phyloP scores from a whole-genome alignment of 106 monocot species.

The Gastrodia elata region DNA sequence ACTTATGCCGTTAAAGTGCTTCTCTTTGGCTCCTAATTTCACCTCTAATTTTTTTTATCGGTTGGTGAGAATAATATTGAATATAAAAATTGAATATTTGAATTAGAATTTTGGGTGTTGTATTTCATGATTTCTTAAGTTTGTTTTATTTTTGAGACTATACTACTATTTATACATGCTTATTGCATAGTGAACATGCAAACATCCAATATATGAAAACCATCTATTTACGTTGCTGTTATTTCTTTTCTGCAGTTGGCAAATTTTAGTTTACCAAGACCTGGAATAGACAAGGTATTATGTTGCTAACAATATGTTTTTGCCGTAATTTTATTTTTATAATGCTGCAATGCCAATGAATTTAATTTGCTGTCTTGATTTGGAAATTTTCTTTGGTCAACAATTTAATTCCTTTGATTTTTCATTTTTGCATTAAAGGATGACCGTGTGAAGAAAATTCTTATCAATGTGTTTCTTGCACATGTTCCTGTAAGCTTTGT shows the following conservation, averaged over 20 bases:
- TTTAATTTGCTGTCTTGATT: not conserved
- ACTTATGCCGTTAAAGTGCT: not conserved
- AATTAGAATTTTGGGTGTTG: not conserved
- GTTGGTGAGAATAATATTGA: too few species aligned
- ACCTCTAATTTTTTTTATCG: too few species aligned
- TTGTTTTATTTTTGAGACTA: not conserved
- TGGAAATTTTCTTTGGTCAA: not conserved
- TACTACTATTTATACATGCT: not conserved
- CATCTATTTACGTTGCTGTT: not conserved
- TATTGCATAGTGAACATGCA: not conserved
- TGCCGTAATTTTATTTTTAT: not conserved
- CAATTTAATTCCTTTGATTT: not conserved
- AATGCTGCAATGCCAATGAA: not conserved
- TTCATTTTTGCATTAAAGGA: slow-evolving; percentile 34
- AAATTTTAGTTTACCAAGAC: slow-evolving; percentile 16
- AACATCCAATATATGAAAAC: not conserved
- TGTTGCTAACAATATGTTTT: not conserved
- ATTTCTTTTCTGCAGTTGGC: slow-evolving; percentile 28
- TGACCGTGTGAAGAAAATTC: slow-evolving; percentile 50
- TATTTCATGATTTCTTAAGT: not conserved
- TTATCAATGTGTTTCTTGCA: slow-evolving; percentile 86
- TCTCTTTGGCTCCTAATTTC: not conserved
- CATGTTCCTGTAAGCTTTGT: slow-evolving; percentile 67
- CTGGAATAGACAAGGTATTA: slow-evolving; percentile 33
- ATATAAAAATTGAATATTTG: too few species aligned